These are phyloP conservation scores for Sporothrix pseudoabietina DNA, from an alignment of 2,329 filamentous ascomycete genomes.

Conservation along the genomic window DNA sequence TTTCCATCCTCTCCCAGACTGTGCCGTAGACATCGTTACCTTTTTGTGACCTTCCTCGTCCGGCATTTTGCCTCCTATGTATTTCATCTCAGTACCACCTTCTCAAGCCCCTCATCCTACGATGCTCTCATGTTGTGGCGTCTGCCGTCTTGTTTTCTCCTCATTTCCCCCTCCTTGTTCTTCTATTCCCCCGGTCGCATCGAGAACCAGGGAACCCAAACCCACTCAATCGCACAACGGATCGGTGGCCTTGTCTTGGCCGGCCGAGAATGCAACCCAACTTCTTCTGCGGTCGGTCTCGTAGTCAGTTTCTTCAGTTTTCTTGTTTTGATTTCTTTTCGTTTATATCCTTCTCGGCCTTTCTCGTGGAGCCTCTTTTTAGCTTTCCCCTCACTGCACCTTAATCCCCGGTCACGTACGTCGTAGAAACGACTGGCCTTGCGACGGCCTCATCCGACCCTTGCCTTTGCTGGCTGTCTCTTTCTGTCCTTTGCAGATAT, in stretches of 20 bases:
- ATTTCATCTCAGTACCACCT: background rate
- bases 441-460: background rate
- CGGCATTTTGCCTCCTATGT: constrained; percentile 15
- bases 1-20: background rate
- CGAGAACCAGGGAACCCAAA: background rate
- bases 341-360: constrained; percentile 10
- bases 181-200: background rate
- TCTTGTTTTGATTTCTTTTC: background rate
- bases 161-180: background rate
- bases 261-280: background rate
- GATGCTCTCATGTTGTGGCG: no score
- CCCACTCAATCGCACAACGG: background rate
- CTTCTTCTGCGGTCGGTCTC: background rate
- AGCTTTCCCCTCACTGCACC: constrained; percentile 20
- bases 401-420: background rate
- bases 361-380: constrained; percentile 26
- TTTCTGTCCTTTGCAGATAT: background rate
- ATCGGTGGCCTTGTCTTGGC: constrained; percentile 2
- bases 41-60: constrained; percentile 13
- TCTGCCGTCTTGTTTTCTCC: constrained; percentile 7
- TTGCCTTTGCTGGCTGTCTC: background rate
- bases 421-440: background rate
- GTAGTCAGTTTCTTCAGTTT: background rate
- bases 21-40: constrained; percentile 6
- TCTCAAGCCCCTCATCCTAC: background rate